These are phyloP conservation scores for Oryza coarctata DNA, from an alignment of 176 grass and related monocot genomes.

Conservation along the genomic window DNA sequence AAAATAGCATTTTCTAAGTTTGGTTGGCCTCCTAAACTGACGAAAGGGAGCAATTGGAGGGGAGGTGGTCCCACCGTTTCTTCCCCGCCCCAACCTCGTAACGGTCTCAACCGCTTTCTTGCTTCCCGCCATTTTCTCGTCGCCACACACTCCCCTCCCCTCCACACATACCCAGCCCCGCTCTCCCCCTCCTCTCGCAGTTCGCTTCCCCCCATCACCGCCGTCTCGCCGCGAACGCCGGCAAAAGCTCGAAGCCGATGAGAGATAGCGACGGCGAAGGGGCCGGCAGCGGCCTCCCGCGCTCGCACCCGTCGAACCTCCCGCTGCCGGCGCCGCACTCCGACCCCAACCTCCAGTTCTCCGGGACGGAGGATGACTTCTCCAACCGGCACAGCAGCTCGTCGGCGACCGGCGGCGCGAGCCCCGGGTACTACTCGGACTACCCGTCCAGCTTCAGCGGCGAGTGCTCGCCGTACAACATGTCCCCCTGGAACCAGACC, in stretches of 20 bases:
- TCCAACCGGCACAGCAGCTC: slow-evolving; percentile 77
- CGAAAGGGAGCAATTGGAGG: slow-evolving; percentile 37
- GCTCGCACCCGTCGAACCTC: slow-evolving; percentile 51
- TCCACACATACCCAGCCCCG: slow-evolving; percentile 37
- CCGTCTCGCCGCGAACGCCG: slow-evolving; percentile 10
- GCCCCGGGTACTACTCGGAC: slow-evolving; percentile 54
- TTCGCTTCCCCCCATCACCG: slow-evolving; percentile 15
- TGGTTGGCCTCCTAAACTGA: slow-evolving; percentile 10
- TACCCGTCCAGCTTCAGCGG: slow-evolving; percentile 81
- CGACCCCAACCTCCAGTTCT: slow-evolving; percentile 45
- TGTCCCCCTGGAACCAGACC: slow-evolving; percentile 93
- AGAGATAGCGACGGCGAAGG: slow-evolving; percentile 59
- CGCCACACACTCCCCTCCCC: slow-evolving; percentile 32
- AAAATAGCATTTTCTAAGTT: background rate
- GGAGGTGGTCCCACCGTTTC: background rate
- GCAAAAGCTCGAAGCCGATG: slow-evolving; percentile 22
- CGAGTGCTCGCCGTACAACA: slow-evolving; percentile 85
- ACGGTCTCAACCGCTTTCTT: slow-evolving; percentile 36
- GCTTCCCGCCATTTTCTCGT: slow-evolving; percentile 49
- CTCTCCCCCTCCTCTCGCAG: slow-evolving; percentile 34
- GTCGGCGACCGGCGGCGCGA: slow-evolving; percentile 51
- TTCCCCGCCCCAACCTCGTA: background rate
- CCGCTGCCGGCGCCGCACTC: slow-evolving; percentile 48
- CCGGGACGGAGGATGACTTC: slow-evolving; percentile 53
- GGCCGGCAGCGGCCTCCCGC: slow-evolving; percentile 39